Conservation (phyloP, 2,329 filamentous ascomycete genomes). For the Colletotrichum agaves region DNA sequence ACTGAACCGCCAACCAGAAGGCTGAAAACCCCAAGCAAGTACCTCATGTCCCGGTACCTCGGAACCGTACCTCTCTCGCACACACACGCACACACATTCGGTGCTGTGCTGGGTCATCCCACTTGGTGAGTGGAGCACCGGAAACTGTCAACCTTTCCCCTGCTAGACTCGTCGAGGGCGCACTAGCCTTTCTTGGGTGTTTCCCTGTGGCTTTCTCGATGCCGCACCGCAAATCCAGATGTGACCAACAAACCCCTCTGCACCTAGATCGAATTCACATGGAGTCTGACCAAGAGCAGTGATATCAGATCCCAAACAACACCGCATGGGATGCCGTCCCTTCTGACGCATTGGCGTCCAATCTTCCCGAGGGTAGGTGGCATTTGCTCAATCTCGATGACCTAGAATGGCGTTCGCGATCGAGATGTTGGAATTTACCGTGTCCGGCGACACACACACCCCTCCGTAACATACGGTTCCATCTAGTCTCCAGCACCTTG, state of each 20-base stretch:
- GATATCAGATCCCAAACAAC: constrained; percentile 34
- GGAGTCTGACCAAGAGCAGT: constrained; percentile 28
- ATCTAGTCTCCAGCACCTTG: background rate
- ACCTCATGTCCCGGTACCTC: background rate
- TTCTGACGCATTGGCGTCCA: constrained; percentile 35
- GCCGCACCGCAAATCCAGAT: constrained; percentile 29
- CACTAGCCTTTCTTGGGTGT: constrained; percentile 13
- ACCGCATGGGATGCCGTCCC: constrained; percentile 18
- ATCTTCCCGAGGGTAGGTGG: constrained; percentile 23
- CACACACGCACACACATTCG: background rate
- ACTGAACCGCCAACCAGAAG: background rate
- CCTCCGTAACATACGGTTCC: constrained; percentile 33
- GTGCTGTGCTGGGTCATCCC: background rate
- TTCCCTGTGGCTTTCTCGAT: constrained; percentile 31
- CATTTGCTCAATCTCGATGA: constrained; percentile 37
- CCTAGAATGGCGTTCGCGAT: constrained; percentile 37
- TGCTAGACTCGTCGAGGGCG: background rate
- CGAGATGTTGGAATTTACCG: constrained; percentile 36
- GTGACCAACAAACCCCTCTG: constrained; percentile 15
- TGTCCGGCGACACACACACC: background rate
- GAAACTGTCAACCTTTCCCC: constrained; percentile 11
- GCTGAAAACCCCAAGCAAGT: background rate
- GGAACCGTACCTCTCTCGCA: background rate
- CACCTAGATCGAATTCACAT: constrained; percentile 22
- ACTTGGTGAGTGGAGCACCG: background rate